phyloP scores from a whole-genome alignment of 176 grass and related monocot genomes.

The Carex pumila region DNA sequence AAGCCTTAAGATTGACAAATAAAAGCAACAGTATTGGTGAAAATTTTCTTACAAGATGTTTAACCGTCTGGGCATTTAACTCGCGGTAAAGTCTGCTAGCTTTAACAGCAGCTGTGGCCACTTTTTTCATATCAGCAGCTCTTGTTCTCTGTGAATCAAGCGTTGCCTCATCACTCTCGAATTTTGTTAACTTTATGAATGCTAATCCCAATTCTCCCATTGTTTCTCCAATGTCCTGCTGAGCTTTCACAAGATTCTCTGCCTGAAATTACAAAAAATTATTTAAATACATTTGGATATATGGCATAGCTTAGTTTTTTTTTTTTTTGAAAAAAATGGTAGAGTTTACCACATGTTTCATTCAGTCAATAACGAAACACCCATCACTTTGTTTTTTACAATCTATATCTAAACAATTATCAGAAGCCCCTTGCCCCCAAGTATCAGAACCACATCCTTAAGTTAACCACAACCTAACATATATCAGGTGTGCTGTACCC shows the following conservation, averaged over 20 bases:
- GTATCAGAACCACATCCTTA: no score
- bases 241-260: constrained; percentile 84
- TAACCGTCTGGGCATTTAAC: constrained; percentile 95
- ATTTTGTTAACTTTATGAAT: constrained; percentile 89
- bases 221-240: constrained; percentile 96
- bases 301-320: neutral
- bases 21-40: neutral
- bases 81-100: constrained; percentile 86
- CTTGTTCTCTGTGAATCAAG: constrained; percentile 69
- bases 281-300: neutral
- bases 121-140: constrained; percentile 63
- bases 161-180: constrained; percentile 78
- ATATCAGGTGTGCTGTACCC: no score
- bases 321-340: no score
- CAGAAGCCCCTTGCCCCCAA: no score
- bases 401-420: no score
- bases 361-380: no score
- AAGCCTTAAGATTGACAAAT: neutral
- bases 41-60: constrained; percentile 60
- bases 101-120: constrained; percentile 96
- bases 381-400: no score
- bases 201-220: constrained; percentile 94
- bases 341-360: no score
- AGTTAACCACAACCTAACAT: no score
- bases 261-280: constrained; percentile 48